Percentiles rank a stretch among this genome's conserved stretches.
Evolutionary conservation across 179 eudicot species (phyloP).

Genomic region (Heliamphora pulchella): DNA sequence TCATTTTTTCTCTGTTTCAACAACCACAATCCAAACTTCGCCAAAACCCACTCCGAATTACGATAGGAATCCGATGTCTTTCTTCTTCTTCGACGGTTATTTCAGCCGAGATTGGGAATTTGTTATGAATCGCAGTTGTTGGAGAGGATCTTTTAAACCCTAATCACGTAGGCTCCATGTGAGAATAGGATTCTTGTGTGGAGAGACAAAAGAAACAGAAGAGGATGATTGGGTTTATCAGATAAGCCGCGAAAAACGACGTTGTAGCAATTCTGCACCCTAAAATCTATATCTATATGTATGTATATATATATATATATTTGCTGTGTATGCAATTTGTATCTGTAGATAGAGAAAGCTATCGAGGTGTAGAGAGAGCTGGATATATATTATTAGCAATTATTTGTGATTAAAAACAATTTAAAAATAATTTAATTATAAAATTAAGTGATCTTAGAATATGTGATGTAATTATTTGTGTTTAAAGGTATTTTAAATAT

Average conservation of each 20-base stretch:
- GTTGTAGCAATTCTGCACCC: conserved; percentile 6
- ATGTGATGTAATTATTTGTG: no score
- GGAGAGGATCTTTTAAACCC: background rate
- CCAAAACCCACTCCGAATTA: background rate
- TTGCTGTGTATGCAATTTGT: no score
- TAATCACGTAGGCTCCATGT: background rate
- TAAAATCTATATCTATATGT: background rate
- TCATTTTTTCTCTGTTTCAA: background rate
- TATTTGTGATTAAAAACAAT: no score
- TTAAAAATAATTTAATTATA: no score
- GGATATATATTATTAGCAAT: no score
- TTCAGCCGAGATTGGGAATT: background rate
- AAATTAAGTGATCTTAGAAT: no score
- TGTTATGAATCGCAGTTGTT: background rate
- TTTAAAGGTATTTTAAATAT: no score
- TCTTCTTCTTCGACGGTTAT: no score
- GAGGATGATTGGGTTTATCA: conserved; percentile 13
- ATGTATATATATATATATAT: no score
- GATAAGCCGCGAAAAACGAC: conserved; percentile 16
- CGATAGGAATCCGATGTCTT: background rate
- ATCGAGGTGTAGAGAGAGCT: background rate
- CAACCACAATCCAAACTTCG: background rate
- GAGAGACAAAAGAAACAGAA: background rate
- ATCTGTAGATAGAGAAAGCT: background rate
- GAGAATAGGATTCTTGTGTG: background rate